Base-by-base conservation (phyloP, 768 basidiomycete species). In the Pleurotus citrinopileatus region DNA sequence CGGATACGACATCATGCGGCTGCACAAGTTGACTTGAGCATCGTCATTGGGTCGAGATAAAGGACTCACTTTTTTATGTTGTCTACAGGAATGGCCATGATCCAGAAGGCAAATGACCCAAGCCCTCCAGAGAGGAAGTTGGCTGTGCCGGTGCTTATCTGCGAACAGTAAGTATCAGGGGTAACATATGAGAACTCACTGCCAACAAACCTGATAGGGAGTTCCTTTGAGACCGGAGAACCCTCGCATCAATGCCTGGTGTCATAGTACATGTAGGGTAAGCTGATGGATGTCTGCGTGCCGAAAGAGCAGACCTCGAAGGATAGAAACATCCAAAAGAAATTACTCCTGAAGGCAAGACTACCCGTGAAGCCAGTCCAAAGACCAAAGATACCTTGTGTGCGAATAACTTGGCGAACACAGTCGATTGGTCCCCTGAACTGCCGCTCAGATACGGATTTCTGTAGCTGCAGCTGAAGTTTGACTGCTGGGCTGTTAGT, bases 351-450 rank as follows among this genome's bases (percentile, higher is more conserved):
- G 66, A 87, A 90, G 4, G 82, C 77, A 25, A 91, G 72, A 57
- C 86, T 88, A 1, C 86, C 88, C 0, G 82, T 80, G 57, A 92
- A 78, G 51, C 89, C 91, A 60, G 82, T 81, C 84, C 86, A 93
- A 57, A 92, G 70, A 5, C 90, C 90, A 15, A 66, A 53, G 6
- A 81, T 45, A 12, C 91, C 91, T 62, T 87, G 84, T 9, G 74
- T 68, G 6, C 73, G 73, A 17, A 87, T 67, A 37, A 91, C 78
- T 64, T 90, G 80, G 28, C 80, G 73, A 2, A 80, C 78, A 61
- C 83, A 86, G 65, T 87, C 84, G 58, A 86, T 79, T 23, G 79
- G 87, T 19, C 79, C 82, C 67, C 78, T 82, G 67, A 83, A 86
- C 57, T 79, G 80, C 37, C 84, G 75, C 51, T 82, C 79, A 36